Evolutionary conservation across 176 grass and related monocot species (phyloP).

Genomic region (Carex myosuroides): DNA sequence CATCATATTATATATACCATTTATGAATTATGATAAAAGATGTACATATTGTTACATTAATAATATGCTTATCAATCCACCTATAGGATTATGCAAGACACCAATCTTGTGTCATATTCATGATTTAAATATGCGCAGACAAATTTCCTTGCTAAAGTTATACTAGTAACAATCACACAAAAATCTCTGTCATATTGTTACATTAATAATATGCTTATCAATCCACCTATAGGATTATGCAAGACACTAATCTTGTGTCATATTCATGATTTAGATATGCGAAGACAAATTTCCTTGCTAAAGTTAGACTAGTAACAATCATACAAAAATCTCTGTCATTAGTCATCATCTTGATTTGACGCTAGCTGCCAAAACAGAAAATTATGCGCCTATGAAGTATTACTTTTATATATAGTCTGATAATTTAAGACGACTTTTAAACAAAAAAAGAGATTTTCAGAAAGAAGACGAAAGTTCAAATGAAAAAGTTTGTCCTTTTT

Average conservation of each 20-base stretch:
- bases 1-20: background rate
- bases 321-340: background rate
- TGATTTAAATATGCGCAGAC: background rate
- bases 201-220: background rate
- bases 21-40: background rate
- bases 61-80: background rate
- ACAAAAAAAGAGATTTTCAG: background rate
- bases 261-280: background rate
- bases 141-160: background rate
- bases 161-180: background rate
- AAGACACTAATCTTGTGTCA: background rate
- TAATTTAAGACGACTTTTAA: background rate
- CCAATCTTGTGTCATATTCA: background rate
- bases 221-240: background rate
- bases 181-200: background rate
- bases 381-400: background rate
- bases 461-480: background rate
- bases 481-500: background rate
- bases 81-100: background rate
- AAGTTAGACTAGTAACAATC: background rate
- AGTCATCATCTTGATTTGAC: constrained; percentile 4
- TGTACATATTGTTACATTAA: background rate
- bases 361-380: background rate
- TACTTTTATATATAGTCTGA: background rate
- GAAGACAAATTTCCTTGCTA: background rate